phyloP scores from a whole-genome alignment of 257 asterid genomes.

The Ajuga chamaepitys region DNA sequence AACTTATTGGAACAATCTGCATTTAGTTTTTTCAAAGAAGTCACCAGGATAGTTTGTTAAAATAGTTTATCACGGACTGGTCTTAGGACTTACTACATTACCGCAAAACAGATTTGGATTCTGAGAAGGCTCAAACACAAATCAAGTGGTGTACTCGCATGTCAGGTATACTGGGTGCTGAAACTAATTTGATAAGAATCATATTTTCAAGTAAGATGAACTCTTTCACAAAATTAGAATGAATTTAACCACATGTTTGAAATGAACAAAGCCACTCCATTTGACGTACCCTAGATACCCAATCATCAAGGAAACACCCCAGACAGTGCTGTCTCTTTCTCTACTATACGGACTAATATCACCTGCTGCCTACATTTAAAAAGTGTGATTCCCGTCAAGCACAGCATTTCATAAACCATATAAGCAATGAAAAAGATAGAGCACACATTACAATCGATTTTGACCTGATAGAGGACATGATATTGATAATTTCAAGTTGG shows the following conservation, averaged over 20 bases:
- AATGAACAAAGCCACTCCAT: slow-evolving; percentile 5
- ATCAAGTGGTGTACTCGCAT: neutral
- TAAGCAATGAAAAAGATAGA: slow-evolving; percentile 3
- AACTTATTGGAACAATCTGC: neutral
- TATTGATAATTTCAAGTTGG: neutral
- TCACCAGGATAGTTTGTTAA: neutral
- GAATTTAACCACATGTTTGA: neutral
- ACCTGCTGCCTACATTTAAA: slow-evolving; percentile 58
- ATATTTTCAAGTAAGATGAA: neutral
- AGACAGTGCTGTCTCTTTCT: slow-evolving; percentile 92
- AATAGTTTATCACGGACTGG: neutral
- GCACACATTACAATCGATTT: neutral
- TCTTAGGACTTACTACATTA: neutral
- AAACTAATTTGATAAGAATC: neutral
- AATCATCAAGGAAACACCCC: slow-evolving; percentile 98
- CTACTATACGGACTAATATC: slow-evolving; percentile 73
- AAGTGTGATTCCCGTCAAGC: slow-evolving; percentile 11
- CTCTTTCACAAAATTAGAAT: neutral
- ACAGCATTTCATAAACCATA: slow-evolving; percentile 8
- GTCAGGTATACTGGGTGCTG: neutral
- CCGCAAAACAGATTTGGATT: neutral
- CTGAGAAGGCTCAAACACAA: slow-evolving; percentile 1
- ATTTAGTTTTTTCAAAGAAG: neutral
- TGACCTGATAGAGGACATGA: neutral
- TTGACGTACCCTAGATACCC: slow-evolving; percentile 94